Conservation (phyloP, 1,284 basidiomycete species). For the Microbotryum saponariae region DNA sequence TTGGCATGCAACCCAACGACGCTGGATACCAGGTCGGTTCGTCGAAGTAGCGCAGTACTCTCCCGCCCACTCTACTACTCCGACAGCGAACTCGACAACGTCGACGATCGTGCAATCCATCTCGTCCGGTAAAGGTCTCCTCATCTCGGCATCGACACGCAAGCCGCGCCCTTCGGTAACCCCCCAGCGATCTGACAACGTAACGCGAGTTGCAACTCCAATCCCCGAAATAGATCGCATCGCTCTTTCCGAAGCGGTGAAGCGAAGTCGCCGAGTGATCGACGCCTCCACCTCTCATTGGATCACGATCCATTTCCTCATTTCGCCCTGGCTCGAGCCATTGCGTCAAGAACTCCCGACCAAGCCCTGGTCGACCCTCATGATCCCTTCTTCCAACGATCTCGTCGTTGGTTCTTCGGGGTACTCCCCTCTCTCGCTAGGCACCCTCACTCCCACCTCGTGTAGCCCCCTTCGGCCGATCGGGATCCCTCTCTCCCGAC, state of each 20-base stretch:
- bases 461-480: not conserved
- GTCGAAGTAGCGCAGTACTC: not conserved
- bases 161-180: not conserved
- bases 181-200: not conserved
- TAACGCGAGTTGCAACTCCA: not conserved
- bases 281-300: constrained; percentile 8
- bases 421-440: constrained; percentile 5
- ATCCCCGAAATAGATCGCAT: not conserved
- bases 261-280: constrained; percentile 9
- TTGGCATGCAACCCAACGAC: not conserved
- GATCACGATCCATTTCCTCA: constrained; percentile 12
- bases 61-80: too few relatives aligned
- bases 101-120: constrained; percentile 16
- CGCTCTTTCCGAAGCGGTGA: not conserved
- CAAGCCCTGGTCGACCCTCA: constrained; percentile 22
- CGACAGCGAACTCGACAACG: too few relatives aligned
- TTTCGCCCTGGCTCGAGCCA: constrained; percentile 3
- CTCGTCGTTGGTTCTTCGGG: constrained; percentile 20
- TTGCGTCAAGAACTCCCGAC: not conserved
- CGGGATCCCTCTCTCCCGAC: not conserved
- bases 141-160: constrained; percentile 9
- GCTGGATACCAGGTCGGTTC: not conserved
- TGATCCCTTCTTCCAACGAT: constrained; percentile 1
- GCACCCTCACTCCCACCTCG: constrained; percentile 9
- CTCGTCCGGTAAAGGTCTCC: not conserved